Base-by-base conservation (phyloP, 129 eudicot species). In the Saussurea involucrata region DNA sequence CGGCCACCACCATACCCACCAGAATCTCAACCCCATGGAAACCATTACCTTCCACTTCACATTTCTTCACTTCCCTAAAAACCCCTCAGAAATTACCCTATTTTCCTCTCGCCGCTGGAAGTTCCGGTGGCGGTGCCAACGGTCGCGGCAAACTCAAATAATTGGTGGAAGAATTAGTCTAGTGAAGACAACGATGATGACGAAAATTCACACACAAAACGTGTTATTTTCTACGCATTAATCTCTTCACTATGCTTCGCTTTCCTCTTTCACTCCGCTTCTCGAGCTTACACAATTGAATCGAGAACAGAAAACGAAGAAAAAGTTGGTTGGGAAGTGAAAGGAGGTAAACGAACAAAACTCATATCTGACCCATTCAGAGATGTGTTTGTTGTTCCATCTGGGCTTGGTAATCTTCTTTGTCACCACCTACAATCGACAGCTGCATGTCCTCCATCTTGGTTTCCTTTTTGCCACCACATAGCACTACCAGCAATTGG, bases 351-450 rank as follows among this genome's bases (percentile, higher is more conserved):
- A 73, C 42, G 78, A 64, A 80, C 77, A 8, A 87, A 86, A 84
- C 90, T 94, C 33, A 64, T 91, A 20, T 85, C 91, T 15, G 96
- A 94, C 32, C 46, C 73, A 28, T 4, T 76, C 1, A 84, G 74
- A 24, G 97, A 95, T 64, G 89, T 81, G 72, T 95, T 95, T 83
- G 73, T 95, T n/a, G 83, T 85, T 73, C 82, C 86, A 0, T 27
- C 65, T 84, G 76, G 87, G 68, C 75, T 4, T 71, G 83, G 77
- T 80, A n/a, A n/a, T n/a, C n/a, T n/a, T n/a, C n/a, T n/a, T n/a
- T n/a, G n/a, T n/a, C n/a, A n/a, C n/a, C n/a, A n/a, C n/a, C n/a
- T n/a, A n/a, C n/a, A n/a, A n/a, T n/a, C n/a, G n/a, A n/a, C n/a
- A n/a, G n/a, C n/a, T n/a, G n/a, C n/a, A n/a, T n/a, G n/a, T n/a